Percentiles rank a stretch among this genome's conserved stretches.
Conservation (phyloP, 768 basidiomycete species). For the Pholiota conissans region DNA sequence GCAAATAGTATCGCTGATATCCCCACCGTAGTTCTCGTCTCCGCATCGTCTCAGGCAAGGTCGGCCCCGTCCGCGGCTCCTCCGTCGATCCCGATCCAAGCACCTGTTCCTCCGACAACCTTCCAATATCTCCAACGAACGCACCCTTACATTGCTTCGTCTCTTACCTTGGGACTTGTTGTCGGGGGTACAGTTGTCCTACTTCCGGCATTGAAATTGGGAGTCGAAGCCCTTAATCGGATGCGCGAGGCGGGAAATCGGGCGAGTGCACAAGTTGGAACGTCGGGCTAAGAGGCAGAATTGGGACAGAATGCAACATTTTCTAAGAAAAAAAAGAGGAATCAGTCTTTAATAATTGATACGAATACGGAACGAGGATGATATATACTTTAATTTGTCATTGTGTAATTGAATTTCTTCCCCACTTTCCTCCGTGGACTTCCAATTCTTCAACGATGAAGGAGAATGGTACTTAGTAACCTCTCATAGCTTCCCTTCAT, state of each 20-base stretch:
- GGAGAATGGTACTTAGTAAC: too few relatives aligned
- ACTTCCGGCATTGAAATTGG: conserved; percentile 22
- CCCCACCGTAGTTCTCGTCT: neutral
- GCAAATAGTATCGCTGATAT: too few relatives aligned
- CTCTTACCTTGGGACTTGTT: conserved; percentile 23
- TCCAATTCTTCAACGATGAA: too few relatives aligned
- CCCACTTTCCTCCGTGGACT: too few relatives aligned
- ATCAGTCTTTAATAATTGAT: too few relatives aligned
- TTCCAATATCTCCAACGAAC: conserved; percentile 19
- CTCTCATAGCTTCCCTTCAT: too few relatives aligned
- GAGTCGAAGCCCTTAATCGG: conserved; percentile 24
- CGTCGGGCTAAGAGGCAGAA: neutral
- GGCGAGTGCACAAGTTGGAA: neutral
- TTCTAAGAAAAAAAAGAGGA: too few relatives aligned
- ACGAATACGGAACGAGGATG: too few relatives aligned
- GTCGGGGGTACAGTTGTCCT: conserved; percentile 27
- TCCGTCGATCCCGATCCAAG: conserved; percentile 9
- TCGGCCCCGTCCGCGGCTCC: conserved; percentile 2
- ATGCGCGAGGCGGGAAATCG: conserved; percentile 2
- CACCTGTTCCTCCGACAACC: conserved; percentile 8
- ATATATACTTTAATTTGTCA: too few relatives aligned
- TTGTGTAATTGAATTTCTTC: too few relatives aligned
- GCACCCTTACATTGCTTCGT: conserved; percentile 27
- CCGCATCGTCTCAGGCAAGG: neutral
- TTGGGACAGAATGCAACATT: neutral